Base-by-base conservation (phyloP, 352 stramenopile genomes). In the Blastocystis hominis region DNA sequence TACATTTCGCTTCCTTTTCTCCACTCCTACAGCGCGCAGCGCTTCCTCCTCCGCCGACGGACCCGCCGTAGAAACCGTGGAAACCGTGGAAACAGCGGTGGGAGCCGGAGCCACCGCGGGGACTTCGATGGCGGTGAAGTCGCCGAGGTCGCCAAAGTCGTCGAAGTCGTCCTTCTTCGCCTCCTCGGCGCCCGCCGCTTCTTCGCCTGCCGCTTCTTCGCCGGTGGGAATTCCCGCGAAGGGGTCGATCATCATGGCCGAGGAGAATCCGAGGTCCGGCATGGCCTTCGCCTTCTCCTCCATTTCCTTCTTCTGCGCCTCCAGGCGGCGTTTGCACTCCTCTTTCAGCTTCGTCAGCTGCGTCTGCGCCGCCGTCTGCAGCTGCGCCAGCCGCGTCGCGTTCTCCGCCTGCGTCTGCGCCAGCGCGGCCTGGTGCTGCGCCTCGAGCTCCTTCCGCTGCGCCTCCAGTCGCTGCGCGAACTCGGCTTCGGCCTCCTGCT, bases 281-380 rank as follows among this genome's bases (percentile, higher is more conserved):
- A 80, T 64, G 2, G 38, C 34, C 6, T 20, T 66, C 13, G 20
- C 7, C 38, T 80, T 80, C 54, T 42, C 47, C 42, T 80, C 40
- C 46, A 46, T 9, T 20, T 80, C 70, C 70, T 80, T 63, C 70
- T 80, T 80, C 53, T 80, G 70, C 34, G 20, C 34, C 70, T 80
- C 53, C 40, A 80, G 17, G n/a, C 70, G 30, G 3, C 24, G 46
- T 10, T 36, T 10, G 36, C 70, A 80, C 70, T 59, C 70, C 40
- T 61, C 70, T 24, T 80, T 80, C 42, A 80, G 46, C 46, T 61
- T 61, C 13, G 54, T 40, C 46, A 80, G 40, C 54, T 80, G 70
- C 40, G 5, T 3, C 34, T 80, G 47, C n/a, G 50, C 70, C 40
- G 70, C 70, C 17, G 40, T 63, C 70, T 80, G 70, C 30, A 80